A percentile compares a stretch with the other conserved stretches of the same genome.
Conservation (phyloP, 306 rosid genomes). For the Quercus mongolica region DNA sequence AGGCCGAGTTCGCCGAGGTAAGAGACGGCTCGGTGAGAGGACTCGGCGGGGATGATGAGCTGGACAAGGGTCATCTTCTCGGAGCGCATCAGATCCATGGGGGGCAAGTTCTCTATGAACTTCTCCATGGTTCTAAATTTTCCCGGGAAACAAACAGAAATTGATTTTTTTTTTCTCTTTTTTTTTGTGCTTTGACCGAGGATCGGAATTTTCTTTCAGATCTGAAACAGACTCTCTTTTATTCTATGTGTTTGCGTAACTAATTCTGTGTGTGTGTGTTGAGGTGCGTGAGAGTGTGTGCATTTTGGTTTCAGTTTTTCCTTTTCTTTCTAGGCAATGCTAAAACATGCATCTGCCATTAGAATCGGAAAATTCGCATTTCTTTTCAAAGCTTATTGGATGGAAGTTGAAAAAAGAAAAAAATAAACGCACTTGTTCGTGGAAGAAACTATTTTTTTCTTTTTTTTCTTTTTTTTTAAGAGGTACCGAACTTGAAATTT, state of each 20-base stretch:
- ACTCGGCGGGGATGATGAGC: constrained; percentile 93
- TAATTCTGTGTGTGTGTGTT: background rate
- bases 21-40: constrained; percentile 88
- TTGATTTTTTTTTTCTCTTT: background rate
- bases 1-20: constrained; percentile 96
- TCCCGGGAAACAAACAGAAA: constrained; percentile 46
- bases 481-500: no score
- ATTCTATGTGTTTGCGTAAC: background rate
- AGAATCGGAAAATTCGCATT: constrained; percentile 29
- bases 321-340: constrained; percentile 16
- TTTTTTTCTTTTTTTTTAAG: no score
- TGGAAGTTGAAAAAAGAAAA: background rate
- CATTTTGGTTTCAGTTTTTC: constrained; percentile 28
- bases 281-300: constrained; percentile 17
- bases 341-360: constrained; percentile 37
- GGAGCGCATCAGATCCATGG: constrained; percentile 99
- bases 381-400: background rate
- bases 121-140: constrained; percentile 48
- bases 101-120: constrained; percentile 66
- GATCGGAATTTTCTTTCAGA: constrained; percentile 25
- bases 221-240: constrained; percentile 39
- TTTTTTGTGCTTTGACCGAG: background rate
- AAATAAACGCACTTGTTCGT: no score
- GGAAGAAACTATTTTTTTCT: background rate
- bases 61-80: constrained; percentile 97